A percentile compares a stretch with the other conserved stretches of the same genome.
These are phyloP conservation scores for Fusarium anthophilum DNA, from an alignment of 2,329 filamentous ascomycete species.

Conservation along the genomic window DNA sequence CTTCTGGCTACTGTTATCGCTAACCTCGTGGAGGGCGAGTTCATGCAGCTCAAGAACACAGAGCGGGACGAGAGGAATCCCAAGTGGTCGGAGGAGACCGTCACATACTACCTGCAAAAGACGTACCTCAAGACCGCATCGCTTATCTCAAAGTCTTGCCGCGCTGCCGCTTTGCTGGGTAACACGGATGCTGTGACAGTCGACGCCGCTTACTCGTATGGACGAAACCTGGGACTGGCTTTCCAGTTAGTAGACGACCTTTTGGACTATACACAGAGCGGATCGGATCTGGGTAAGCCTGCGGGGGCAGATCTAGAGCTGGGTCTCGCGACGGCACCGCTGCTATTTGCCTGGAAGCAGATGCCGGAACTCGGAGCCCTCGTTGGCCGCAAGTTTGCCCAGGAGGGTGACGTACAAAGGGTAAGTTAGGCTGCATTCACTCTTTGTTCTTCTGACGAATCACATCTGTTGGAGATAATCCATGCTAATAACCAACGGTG, in stretches of 20 bases:
- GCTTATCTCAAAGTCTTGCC: slow-evolving; percentile 94
- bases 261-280: slow-evolving; percentile 92
- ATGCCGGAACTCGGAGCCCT: slow-evolving; percentile 84
- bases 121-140: slow-evolving; percentile 98
- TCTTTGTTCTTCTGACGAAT: slow-evolving; percentile 14
- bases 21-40: slow-evolving; percentile 97
- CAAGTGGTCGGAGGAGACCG: slow-evolving; percentile 85
- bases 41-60: slow-evolving; percentile 99
- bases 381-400: slow-evolving; percentile 89
- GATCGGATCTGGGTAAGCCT: slow-evolving; percentile 89
- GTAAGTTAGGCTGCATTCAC: slow-evolving; percentile 60
- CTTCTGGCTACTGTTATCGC: slow-evolving; percentile 95
- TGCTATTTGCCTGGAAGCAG: slow-evolving; percentile 95
- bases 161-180: slow-evolving; percentile 87
- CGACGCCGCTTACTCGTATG: slow-evolving; percentile 91
- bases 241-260: slow-evolving; percentile 99
- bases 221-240: slow-evolving; percentile 90
- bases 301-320: slow-evolving; percentile 93
- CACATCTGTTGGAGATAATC: slow-evolving; percentile 24
- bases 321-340: slow-evolving; percentile 89
- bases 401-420: slow-evolving; percentile 83
- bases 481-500: slow-evolving; percentile 29
- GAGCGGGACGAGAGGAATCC: slow-evolving; percentile 86
- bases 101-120: slow-evolving; percentile 96
- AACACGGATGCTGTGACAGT: slow-evolving; percentile 80